Conservation (phyloP, 2,329 filamentous ascomycete species). For the Chlorencoelia australis region DNA sequence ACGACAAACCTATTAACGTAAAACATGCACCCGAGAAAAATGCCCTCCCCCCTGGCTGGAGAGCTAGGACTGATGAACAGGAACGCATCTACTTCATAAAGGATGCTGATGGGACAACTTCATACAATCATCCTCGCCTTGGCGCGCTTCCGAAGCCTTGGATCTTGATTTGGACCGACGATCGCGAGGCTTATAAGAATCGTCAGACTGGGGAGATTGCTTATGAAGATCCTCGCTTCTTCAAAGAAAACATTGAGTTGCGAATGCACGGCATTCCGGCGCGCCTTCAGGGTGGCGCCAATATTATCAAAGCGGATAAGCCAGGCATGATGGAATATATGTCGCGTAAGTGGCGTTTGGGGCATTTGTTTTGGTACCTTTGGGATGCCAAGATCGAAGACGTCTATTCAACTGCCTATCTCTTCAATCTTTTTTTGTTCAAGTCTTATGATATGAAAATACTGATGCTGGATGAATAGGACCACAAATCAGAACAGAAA, state of each 20-base stretch:
- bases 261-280: slow-evolving; percentile 2
- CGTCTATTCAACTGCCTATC: no score
- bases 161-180: slow-evolving; percentile 2
- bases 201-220: background rate
- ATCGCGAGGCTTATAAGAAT: slow-evolving; percentile 6
- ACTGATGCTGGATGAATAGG: no score
- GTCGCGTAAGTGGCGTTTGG: no score
- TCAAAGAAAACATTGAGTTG: slow-evolving; percentile 1
- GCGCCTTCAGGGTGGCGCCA: no score
- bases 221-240: slow-evolving; percentile 8
- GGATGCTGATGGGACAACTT: background rate
- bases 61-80: slow-evolving; percentile 1
- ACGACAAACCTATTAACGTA: no score
- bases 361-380: no score
- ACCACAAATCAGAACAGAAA: background rate
- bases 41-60: slow-evolving; percentile 2
- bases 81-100: slow-evolving; percentile 4
- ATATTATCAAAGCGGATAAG: no score
- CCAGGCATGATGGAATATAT: no score
- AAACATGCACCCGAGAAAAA: background rate
- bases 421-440: no score
- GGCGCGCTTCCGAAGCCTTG: slow-evolving; percentile 9
- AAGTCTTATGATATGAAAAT: no score
- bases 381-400: no score
- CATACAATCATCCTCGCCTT: slow-evolving; percentile 4